A percentile compares a stretch with the other conserved stretches of the same genome.
phyloP scores from a whole-genome alignment of 2,329 filamentous ascomycete genomes.

The Zymoseptoria ardabiliae region DNA sequence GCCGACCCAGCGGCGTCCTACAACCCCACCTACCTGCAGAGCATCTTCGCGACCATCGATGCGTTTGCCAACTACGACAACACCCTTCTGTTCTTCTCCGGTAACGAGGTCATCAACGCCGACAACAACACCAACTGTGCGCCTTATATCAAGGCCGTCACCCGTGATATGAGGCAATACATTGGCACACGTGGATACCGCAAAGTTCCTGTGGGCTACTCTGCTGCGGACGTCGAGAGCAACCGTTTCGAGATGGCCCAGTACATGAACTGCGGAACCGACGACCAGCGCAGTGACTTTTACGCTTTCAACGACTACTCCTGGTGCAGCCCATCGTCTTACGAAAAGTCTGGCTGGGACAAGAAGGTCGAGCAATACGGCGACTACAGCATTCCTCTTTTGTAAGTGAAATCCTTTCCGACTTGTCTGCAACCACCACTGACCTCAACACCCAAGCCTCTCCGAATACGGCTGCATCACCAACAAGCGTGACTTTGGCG shows the following conservation, averaged over 20 bases:
- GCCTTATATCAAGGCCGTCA: constrained; percentile 65
- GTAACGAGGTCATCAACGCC: constrained; percentile 64
- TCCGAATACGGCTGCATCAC: constrained; percentile 90
- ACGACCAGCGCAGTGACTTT: constrained; percentile 79
- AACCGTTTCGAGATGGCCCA: constrained; percentile 81
- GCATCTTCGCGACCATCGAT: constrained; percentile 82
- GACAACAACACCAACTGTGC: constrained; percentile 55
- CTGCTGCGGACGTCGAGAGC: constrained; percentile 73
- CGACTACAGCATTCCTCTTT: constrained; percentile 80
- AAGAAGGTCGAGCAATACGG: constrained; percentile 82
- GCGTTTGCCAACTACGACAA: constrained; percentile 77
- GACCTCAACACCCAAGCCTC: constrained; percentile 55
- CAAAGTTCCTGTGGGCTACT: constrained; percentile 69
- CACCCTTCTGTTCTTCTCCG: constrained; percentile 76
- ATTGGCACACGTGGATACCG: constrained; percentile 63
- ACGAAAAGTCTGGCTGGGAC: constrained; percentile 69
- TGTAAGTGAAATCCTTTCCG: constrained; percentile 37
- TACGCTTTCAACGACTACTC: constrained; percentile 88
- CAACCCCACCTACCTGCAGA: constrained; percentile 78
- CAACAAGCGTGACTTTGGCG: constrained; percentile 73
- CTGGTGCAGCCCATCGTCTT: constrained; percentile 68
- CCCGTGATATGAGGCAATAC: constrained; percentile 74
- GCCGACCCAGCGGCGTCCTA: constrained; percentile 66
- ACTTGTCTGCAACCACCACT: too few species aligned
- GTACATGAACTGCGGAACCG: constrained; percentile 89